A percentile compares a stretch with the other conserved stretches of the same genome.
These are phyloP conservation scores for Quercus dentata DNA, from an alignment of 306 rosid genomes.

Conservation along the genomic window DNA sequence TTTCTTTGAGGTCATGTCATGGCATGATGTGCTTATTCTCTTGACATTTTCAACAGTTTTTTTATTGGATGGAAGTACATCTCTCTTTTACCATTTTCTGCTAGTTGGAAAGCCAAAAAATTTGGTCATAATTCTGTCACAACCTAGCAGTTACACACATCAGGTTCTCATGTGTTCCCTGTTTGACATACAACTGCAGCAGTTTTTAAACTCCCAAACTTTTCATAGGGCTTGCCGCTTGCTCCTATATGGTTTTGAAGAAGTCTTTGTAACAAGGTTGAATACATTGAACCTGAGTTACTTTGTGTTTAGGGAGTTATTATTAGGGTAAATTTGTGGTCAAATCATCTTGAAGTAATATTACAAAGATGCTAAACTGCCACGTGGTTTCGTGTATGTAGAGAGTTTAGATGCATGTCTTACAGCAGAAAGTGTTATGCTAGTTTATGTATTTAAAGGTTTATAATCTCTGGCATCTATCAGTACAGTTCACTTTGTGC, in stretches of 20 bases:
- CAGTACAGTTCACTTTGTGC: neutral
- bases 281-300: neutral
- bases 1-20: constrained; percentile 2
- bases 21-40: constrained; percentile 2
- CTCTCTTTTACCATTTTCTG: neutral
- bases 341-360: neutral
- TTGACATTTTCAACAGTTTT: neutral
- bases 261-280: neutral
- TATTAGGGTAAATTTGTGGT: neutral
- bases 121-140: neutral
- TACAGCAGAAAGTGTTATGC: neutral
- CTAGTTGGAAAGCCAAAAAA: neutral
- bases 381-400: neutral
- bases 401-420: neutral
- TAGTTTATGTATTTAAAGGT: neutral
- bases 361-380: no score
- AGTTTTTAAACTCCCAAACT: no score
- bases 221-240: neutral
- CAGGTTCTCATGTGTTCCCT: no score
- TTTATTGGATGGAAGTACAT: constrained; percentile 4
- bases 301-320: neutral
- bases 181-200: no score
- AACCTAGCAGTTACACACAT: neutral
- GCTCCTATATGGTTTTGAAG: neutral
- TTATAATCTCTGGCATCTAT: neutral